A percentile compares a stretch with the other conserved stretches of the same genome.
phyloP scores from a whole-genome alignment of 176 grass and related monocot species.

The Puya raimondii region DNA sequence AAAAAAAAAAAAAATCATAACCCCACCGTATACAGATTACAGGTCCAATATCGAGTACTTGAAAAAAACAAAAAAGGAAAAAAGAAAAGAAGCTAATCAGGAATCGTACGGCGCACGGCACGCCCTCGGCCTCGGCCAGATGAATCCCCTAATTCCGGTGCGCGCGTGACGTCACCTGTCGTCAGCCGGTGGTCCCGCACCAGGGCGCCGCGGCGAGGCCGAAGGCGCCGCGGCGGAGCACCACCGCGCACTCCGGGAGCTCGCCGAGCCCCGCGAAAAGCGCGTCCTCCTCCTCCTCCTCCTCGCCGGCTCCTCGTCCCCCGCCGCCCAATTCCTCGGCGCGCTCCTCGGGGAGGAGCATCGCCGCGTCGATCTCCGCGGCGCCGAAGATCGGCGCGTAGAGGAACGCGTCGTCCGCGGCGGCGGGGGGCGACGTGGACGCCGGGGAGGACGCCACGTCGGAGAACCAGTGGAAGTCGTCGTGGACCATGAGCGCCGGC shows the following conservation, averaged over 20 bases:
- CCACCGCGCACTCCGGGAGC: constrained; percentile 76
- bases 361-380: constrained; percentile 5
- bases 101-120: not conserved
- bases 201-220: not conserved
- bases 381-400: constrained; percentile 47
- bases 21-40: too few relatives aligned
- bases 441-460: constrained; percentile 42
- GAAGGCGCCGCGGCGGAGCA: constrained; percentile 41
- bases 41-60: not conserved
- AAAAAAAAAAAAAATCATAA: too few relatives aligned
- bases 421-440: constrained; percentile 34
- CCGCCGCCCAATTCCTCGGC: constrained; percentile 21
- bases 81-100: not conserved
- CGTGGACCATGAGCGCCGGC: constrained; percentile 32
- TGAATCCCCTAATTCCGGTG: too few relatives aligned
- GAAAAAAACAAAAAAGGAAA: not conserved
- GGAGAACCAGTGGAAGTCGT: constrained; percentile 74
- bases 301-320: not conserved
- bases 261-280: constrained; percentile 71
- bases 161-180: not conserved
- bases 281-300: constrained; percentile 46
- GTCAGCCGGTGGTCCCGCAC: not conserved
- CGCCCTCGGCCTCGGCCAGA: not conserved
- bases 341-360: constrained; percentile 42
- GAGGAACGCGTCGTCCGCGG: constrained; percentile 38